phyloP scores from a whole-genome alignment of 1,284 basidiomycete species.

The Ceraceosorus guamensis region DNA sequence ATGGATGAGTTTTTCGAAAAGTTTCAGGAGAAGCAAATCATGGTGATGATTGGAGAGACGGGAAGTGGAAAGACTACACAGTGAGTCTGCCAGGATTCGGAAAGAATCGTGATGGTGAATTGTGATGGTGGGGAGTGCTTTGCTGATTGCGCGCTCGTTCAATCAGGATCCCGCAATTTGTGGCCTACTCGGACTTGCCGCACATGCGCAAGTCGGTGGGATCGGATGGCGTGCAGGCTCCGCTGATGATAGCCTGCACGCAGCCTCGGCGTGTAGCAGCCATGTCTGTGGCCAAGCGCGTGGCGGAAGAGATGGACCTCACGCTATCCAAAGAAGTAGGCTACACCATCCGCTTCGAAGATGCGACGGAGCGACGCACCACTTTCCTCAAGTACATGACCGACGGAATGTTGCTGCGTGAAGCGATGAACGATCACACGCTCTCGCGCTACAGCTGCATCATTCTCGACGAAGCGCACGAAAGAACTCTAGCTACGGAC shows the following conservation, averaged over 20 bases:
- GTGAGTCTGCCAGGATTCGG: no score
- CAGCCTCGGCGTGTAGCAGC: conserved; percentile 95
- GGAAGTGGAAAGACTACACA: conserved; percentile 98
- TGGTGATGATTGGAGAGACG: conserved; percentile 95
- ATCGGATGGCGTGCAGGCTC: conserved; percentile 53
- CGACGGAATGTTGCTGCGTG: conserved; percentile 88
- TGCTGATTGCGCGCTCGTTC: neutral
- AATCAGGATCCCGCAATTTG: conserved; percentile 82
- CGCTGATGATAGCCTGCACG: conserved; percentile 90
- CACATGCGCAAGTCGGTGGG: conserved; percentile 53
- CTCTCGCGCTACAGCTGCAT: conserved; percentile 88
- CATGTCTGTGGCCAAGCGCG: conserved; percentile 96
- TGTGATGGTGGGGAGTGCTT: neutral
- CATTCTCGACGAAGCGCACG: conserved; percentile 97
- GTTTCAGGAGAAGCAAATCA: conserved; percentile 80
- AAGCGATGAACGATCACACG: conserved; percentile 92
- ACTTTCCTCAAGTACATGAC: conserved; percentile 71
- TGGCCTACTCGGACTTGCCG: conserved; percentile 84
- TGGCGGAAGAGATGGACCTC: conserved; percentile 97
- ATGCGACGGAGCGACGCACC: conserved; percentile 63
- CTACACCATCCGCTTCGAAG: conserved; percentile 97
- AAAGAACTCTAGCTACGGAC: conserved; percentile 94
- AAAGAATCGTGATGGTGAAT: neutral
- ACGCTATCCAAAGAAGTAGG: conserved; percentile 88
- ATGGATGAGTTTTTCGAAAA: conserved; percentile 86